These are phyloP conservation scores for Ustilago sp. DNA, from an alignment of 1,284 basidiomycete species.

Conservation along the genomic window DNA sequence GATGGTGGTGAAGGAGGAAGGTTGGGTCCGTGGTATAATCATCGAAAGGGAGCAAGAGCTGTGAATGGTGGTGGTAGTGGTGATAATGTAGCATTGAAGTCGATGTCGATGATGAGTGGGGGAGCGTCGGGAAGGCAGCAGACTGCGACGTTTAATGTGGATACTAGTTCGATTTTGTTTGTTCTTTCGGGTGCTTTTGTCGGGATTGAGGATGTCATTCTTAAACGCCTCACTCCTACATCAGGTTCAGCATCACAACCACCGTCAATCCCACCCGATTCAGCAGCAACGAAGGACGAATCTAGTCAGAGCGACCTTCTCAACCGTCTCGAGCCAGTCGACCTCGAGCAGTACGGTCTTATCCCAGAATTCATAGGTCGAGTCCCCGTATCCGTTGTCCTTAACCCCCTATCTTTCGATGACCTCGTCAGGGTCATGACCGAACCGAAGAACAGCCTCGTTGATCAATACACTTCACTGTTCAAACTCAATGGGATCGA, in stretches of 20 bases:
- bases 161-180: conserved; percentile 75
- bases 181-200: conserved; percentile 86
- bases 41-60: conserved; percentile 4
- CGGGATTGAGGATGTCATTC: conserved; percentile 81
- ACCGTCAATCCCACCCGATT: not conserved
- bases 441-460: conserved; percentile 87
- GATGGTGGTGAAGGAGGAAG: not conserved
- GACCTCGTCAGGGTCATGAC: conserved; percentile 90
- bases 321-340: conserved; percentile 66
- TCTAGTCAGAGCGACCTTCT: conserved; percentile 23
- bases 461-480: conserved; percentile 91
- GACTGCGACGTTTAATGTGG: conserved; percentile 78
- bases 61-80: not conserved
- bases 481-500: conserved; percentile 69
- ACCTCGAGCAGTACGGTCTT: conserved; percentile 88
- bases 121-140: not conserved
- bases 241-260: not conserved
- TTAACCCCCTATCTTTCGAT: conserved; percentile 78
- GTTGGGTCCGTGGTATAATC: conserved; percentile 35
- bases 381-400: conserved; percentile 84
- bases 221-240: conserved; percentile 11
- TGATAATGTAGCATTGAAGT: not conserved
- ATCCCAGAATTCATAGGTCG: conserved; percentile 93
- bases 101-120: not conserved
- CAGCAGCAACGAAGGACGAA: not conserved